phyloP scores from a whole-genome alignment of 1,284 basidiomycete genomes.

The Cryptococcus amylolentus region DNA sequence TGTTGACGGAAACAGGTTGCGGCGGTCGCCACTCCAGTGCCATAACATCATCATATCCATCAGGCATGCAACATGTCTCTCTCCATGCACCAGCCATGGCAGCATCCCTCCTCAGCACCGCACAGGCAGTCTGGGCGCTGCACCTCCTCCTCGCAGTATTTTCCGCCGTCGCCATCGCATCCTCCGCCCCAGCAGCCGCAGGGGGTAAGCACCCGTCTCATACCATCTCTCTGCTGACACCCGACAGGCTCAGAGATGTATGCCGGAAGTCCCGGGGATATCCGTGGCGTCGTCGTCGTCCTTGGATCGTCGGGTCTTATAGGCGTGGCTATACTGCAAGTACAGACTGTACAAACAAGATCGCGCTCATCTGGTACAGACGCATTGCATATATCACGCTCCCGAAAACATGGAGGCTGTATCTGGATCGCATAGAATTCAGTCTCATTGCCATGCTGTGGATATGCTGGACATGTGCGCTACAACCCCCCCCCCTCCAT shows the following conservation, averaged over 20 bases:
- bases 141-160: constrained; percentile 17
- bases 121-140: constrained; percentile 26
- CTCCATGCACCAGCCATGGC: neutral
- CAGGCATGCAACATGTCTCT: neutral
- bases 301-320: constrained; percentile 23
- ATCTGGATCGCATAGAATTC: constrained; percentile 38
- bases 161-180: constrained; percentile 15
- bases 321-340: constrained; percentile 21
- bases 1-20: neutral
- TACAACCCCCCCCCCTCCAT: too few species aligned
- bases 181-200: constrained; percentile 17
- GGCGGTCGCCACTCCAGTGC: neutral
- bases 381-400: constrained; percentile 16
- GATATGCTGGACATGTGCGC: constrained; percentile 40
- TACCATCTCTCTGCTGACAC: neutral
- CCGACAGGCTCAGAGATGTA: constrained; percentile 21
- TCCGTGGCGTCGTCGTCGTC: constrained; percentile 23
- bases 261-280: constrained; percentile 24
- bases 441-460: constrained; percentile 33
- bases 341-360: neutral
- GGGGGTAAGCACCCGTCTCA: constrained; percentile 16
- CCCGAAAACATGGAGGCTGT: constrained; percentile 30
- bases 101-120: constrained; percentile 12
- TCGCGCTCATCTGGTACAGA: constrained; percentile 8
- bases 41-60: neutral